Evolutionary conservation across 2,329 filamentous ascomycete genomes (phyloP).

Genomic region (Plectosphaerella plurivora): DNA sequence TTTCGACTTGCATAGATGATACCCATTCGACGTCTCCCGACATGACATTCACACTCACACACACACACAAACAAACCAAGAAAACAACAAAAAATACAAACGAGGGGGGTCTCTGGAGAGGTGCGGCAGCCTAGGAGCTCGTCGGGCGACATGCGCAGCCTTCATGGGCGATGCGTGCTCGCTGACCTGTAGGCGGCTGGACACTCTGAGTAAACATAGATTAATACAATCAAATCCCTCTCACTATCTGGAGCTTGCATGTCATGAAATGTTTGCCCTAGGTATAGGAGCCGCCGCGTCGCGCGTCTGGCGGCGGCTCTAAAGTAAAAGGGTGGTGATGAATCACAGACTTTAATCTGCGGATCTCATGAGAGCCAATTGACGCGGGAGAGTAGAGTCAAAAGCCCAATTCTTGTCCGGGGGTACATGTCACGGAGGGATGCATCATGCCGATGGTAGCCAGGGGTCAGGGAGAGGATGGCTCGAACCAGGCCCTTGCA

Average conservation of each 20-base stretch:
- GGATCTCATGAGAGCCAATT: constrained; percentile 4
- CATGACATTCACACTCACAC: constrained; percentile 1
- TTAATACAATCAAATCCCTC: not conserved
- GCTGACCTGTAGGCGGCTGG: no score
- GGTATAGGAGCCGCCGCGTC: constrained; percentile 2
- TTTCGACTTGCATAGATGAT: constrained; percentile 4
- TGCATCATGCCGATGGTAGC: no score
- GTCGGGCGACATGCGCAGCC: not conserved
- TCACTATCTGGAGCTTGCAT: not conserved
- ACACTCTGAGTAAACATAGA: not conserved
- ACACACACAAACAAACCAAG: constrained; percentile 7
- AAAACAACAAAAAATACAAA: constrained; percentile 12
- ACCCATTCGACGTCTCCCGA: not conserved
- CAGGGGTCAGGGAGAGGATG: no score
- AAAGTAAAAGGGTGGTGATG: not conserved
- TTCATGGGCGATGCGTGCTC: no score
- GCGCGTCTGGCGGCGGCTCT: not conserved
- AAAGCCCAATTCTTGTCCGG: constrained; percentile 4
- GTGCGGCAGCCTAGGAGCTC: constrained; percentile 6
- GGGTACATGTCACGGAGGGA: not conserved
- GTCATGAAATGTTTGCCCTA: not conserved
- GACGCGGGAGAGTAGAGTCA: constrained; percentile 1
- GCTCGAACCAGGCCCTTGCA: no score
- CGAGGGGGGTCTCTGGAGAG: constrained; percentile 10
- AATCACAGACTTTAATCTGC: not conserved